phyloP scores from a whole-genome alignment of 495 filamentous ascomycete genomes.

The Mytilinidion resinicola region DNA sequence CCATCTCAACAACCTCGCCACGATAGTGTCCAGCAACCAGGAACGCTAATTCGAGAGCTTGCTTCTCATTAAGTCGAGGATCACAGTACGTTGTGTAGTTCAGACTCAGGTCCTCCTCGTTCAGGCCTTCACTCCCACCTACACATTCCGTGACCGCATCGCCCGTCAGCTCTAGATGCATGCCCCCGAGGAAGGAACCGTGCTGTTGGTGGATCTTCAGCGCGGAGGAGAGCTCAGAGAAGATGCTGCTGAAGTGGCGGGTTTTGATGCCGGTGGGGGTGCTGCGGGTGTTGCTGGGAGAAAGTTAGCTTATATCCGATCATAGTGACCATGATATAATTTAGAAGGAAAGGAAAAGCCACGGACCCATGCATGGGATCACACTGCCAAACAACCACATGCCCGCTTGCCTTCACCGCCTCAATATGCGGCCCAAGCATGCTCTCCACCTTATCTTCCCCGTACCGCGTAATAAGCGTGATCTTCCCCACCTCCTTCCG shows the following conservation, averaged over 20 bases:
- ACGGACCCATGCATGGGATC: slow-evolving; percentile 92
- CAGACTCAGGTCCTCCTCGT: slow-evolving; percentile 75
- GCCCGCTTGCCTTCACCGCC: slow-evolving; percentile 68
- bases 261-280: slow-evolving; percentile 79
- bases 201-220: slow-evolving; percentile 76
- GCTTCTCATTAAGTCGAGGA: slow-evolving; percentile 92
- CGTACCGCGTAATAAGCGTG: slow-evolving; percentile 93
- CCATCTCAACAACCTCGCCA: slow-evolving; percentile 20
- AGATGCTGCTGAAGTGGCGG: slow-evolving; percentile 75
- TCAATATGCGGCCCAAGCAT: slow-evolving; percentile 78
- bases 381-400: slow-evolving; percentile 91
- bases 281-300: slow-evolving; percentile 54
- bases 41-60: slow-evolving; percentile 91
- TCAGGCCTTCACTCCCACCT: slow-evolving; percentile 80
- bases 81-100: slow-evolving; percentile 96
- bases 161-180: slow-evolving; percentile 91
- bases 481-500: slow-evolving; percentile 76
- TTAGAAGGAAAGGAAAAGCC: background rate
- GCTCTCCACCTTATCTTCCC: slow-evolving; percentile 60
- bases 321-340: background rate
- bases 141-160: slow-evolving; percentile 95
- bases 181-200: slow-evolving; percentile 79
- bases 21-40: slow-evolving; percentile 82
- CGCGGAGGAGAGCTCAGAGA: slow-evolving; percentile 73
- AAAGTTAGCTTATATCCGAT: too few relatives aligned